phyloP scores from a whole-genome alignment of 306 rosid genomes.

The Prunus salicina region DNA sequence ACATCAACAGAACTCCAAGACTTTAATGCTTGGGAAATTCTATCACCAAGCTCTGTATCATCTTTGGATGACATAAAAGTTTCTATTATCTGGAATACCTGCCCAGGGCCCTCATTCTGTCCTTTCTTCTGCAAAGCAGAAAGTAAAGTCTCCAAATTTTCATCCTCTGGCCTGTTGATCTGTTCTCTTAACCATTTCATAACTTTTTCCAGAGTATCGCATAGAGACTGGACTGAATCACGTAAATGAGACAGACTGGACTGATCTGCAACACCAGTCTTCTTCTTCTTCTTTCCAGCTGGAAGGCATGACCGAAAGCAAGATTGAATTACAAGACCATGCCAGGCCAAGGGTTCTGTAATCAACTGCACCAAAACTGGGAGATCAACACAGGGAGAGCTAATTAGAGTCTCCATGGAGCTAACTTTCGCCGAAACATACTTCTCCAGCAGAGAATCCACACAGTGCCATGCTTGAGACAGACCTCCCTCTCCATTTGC shows the following conservation, averaged over 20 bases:
- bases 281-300: conserved; percentile 86
- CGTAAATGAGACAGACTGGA: conserved; percentile 40
- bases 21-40: conserved; percentile 54
- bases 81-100: conserved; percentile 51
- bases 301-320: conserved; percentile 73
- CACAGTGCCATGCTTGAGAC: conserved; percentile 52
- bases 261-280: conserved; percentile 55
- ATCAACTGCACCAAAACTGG: conserved; percentile 66
- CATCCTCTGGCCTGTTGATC: conserved; percentile 54
- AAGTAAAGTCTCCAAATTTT: conserved; percentile 52
- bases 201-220: conserved; percentile 53
- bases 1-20: conserved; percentile 76
- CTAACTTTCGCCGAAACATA: conserved; percentile 46
- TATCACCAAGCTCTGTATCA: conserved; percentile 54
- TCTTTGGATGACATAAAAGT: conserved; percentile 40
- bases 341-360: conserved; percentile 94
- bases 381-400: conserved; percentile 49
- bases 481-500: conserved; percentile 39
- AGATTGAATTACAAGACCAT: conserved; percentile 78
- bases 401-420: conserved; percentile 43
- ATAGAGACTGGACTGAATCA: conserved; percentile 52
- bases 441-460: conserved; percentile 71
- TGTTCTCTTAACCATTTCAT: conserved; percentile 57
- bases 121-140: conserved; percentile 39
- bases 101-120: conserved; percentile 69